Conservation (phyloP, 1,284 basidiomycete species). For the Marasmius sp. region DNA sequence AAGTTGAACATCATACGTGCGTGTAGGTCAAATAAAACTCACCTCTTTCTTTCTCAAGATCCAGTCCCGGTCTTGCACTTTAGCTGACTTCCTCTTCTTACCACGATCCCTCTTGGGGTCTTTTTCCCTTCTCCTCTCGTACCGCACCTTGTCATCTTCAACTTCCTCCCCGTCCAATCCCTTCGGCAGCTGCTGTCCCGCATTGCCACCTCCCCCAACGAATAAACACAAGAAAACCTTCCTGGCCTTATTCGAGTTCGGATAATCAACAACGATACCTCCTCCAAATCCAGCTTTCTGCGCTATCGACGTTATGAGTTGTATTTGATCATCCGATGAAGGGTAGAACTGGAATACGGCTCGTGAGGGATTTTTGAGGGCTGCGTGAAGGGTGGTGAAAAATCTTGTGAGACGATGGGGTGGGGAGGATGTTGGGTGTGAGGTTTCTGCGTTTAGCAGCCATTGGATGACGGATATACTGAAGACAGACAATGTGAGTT, state of each 20-base stretch:
- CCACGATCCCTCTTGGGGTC: slow-evolving; percentile 52
- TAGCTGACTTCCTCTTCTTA: slow-evolving; percentile 65
- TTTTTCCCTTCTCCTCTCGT: slow-evolving; percentile 70
- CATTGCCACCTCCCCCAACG: slow-evolving; percentile 79
- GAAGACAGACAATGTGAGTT: slow-evolving; percentile 1
- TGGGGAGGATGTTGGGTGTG: slow-evolving; percentile 88
- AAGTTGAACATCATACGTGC: background rate
- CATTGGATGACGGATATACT: slow-evolving; percentile 99
- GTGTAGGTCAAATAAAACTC: slow-evolving; percentile 17
- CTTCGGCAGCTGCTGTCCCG: slow-evolving; percentile 65
- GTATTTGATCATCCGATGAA: slow-evolving; percentile 92
- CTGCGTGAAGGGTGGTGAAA: slow-evolving; percentile 95
- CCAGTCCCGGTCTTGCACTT: slow-evolving; percentile 66
- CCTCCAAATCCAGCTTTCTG: slow-evolving; percentile 97
- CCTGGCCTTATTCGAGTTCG: slow-evolving; percentile 91
- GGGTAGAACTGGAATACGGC: slow-evolving; percentile 98
- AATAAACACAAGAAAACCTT: slow-evolving; percentile 92
- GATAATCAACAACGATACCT: slow-evolving; percentile 95
- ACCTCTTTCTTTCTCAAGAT: slow-evolving; percentile 86
- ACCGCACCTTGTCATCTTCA: slow-evolving; percentile 51
- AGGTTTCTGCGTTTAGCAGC: slow-evolving; percentile 96
- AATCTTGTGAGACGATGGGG: slow-evolving; percentile 90
- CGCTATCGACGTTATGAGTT: slow-evolving; percentile 91
- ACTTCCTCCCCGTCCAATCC: slow-evolving; percentile 72
- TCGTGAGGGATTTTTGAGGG: slow-evolving; percentile 88